Base-by-base conservation (phyloP, 2,329 filamentous ascomycete species). In the Cladosporium velox region DNA sequence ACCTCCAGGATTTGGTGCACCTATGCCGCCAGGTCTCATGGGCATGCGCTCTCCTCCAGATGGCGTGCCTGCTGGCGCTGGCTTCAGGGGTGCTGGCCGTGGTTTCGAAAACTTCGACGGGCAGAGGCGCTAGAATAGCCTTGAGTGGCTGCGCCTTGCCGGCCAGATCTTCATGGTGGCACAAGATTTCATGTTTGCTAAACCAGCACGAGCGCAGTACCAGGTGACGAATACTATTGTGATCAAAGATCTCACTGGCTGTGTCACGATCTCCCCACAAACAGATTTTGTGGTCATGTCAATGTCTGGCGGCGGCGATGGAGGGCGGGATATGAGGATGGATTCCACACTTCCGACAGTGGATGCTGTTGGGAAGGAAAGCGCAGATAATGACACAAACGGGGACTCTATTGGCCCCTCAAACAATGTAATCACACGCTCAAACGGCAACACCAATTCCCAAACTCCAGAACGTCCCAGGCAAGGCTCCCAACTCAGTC, bases 91-190 rank as follows among this genome's bases (percentile, higher is more conserved):
- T 24, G 44, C 60, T 26, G 60, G 60, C 34, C 60, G 60, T 30
- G 60, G 60, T 30, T 60, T 54, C 24, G 64, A 54, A 26, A 58
- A 58, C 32, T 59, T 65, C 18, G 52, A 58, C 32, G 55, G 55
- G 10, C 64, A 59, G 47, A 65, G 64, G 54, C 64, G 64, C 32
- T 65, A 65, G 64, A 30, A 65, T 11, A 65, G 64, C 54, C 64
- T 60, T 59, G 57, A 30, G 14, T 59, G 57, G 57, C 24, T 59
- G 12, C 35, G 12, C 57, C 14, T 30, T 24, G 35, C 57, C 34
- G n/a, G 24, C 24, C 38, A 47, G 38, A 30, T 59, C 21, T 59
- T 59, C 57, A 14, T 18, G 24, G 57, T 35, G n/a, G 26, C 35
- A 24, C 57, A 18, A 21, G n/a, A 47, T 38, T 47, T 44, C 38